phyloP scores from a whole-genome alignment of 495 filamentous ascomycete genomes.

The Trichoderma parareesei region DNA sequence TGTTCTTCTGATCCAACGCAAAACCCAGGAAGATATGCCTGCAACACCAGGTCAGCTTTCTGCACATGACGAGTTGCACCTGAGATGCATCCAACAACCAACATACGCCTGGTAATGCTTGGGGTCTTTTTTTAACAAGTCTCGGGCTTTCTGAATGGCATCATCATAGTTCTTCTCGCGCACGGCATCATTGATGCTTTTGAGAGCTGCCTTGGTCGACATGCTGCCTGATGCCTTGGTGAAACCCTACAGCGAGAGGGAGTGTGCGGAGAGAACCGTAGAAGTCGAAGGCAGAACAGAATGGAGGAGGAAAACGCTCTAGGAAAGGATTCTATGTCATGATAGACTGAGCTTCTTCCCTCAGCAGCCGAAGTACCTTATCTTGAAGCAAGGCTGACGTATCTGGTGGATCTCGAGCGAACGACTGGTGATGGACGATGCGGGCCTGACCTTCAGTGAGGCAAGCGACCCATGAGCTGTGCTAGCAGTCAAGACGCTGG shows the following conservation, averaged over 20 bases:
- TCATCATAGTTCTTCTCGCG: conserved; percentile 72
- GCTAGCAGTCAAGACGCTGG: not conserved
- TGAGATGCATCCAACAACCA: not conserved
- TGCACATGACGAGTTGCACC: not conserved
- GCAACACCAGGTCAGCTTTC: conserved; percentile 12
- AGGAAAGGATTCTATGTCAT: not conserved
- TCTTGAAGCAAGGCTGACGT: not conserved
- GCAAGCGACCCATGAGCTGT: not conserved
- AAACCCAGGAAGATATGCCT: conserved; percentile 78
- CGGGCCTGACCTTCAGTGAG: not conserved
- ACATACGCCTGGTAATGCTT: conserved; percentile 75
- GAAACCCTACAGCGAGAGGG: not conserved
- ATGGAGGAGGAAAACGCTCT: not conserved
- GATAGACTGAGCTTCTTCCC: not conserved
- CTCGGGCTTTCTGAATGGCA: conserved; percentile 58
- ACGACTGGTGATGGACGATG: not conserved
- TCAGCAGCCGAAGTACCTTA: not conserved
- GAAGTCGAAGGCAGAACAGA: not conserved
- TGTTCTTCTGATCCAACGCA: conserved; percentile 65
- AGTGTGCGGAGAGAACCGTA: not conserved
- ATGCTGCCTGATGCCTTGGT: conserved; percentile 22
- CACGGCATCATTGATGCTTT: conserved; percentile 71
- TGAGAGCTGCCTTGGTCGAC: conserved; percentile 67
- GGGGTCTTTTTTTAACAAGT: conserved; percentile 59
- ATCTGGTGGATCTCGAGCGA: not conserved